phyloP scores from a whole-genome alignment of 176 grass and related monocot species.

The Carex littledalei region DNA sequence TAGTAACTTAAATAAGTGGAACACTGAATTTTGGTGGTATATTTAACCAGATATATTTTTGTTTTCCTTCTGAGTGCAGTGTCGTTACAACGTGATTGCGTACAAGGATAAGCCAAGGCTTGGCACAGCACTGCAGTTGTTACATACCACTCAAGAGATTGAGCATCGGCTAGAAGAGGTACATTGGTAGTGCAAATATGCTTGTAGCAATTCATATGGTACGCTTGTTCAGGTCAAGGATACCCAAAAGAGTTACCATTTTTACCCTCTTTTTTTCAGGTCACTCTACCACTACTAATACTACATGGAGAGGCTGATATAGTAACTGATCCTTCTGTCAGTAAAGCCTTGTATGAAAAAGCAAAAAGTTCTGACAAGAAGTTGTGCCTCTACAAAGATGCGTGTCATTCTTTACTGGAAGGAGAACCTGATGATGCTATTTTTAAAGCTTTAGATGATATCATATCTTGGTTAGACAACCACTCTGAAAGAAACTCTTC shows the following conservation, averaged over 20 bases:
- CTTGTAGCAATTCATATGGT: not conserved
- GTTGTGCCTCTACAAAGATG: conserved; percentile 63
- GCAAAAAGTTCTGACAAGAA: conserved; percentile 80
- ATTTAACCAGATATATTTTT: not conserved
- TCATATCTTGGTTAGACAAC: conserved; percentile 75
- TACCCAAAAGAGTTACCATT: not conserved
- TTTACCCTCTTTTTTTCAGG: conserved; percentile 35
- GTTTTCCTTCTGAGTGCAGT: conserved; percentile 41
- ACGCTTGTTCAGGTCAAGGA: not conserved
- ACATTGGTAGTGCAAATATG: not conserved
- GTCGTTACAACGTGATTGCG: conserved; percentile 67
- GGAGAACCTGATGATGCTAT: conserved; percentile 85
- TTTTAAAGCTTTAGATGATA: conserved; percentile 69
- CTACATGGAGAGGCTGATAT: conserved; percentile 78
- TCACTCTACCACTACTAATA: conserved; percentile 81
- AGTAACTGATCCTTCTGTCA: conserved; percentile 77
- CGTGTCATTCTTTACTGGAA: conserved; percentile 71
- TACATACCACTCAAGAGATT: conserved; percentile 73
- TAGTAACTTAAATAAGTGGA: not conserved
- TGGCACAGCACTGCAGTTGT: conserved; percentile 63
- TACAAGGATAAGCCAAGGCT: conserved; percentile 88
- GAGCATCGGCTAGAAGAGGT: conserved; percentile 65
- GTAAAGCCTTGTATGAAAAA: conserved; percentile 88
- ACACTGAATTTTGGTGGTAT: not conserved
- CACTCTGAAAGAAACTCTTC: conserved; percentile 35